Evolutionary conservation across 2,329 filamentous ascomycete species (phyloP), one percentile per base, ranked within the genome.

Genomic region (Orbilia quercus): DNA sequence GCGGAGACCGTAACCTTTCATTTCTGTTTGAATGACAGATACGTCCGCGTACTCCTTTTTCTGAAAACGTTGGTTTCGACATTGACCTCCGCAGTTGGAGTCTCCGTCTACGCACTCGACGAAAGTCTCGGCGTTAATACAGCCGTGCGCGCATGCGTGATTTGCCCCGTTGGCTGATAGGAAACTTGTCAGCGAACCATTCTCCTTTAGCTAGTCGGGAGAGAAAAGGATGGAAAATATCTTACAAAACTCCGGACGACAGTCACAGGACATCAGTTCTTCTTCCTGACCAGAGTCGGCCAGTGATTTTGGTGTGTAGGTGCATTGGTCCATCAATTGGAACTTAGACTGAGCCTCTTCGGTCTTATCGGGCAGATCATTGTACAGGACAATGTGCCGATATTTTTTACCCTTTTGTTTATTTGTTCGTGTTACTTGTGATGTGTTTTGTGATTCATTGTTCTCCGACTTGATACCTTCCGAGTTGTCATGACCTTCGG

Each of bases 111-210:
- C 86, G 80, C 95, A 99, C 82, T 99, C 95, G 87, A 98, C 96
- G 81, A 97, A 98, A 69, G 94, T 98, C 67, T 92, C 91, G 78
- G 95, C 91, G 81, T 99, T 99, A 84, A 99, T 99, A 82, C 95
- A 99, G 81, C 97, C 92, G 78, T 97, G 93, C 76, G 91, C 94
- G 81, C 95, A 99, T 54, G 95, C 93, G 82, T 89, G 82, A 80
- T 99, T 99, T 75, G 82, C 80, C 75, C 86, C 85, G 80, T 87
- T 82, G 36, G 82, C 88, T 90, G 78, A 18, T 76, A 20, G 31
- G 7, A 38, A 74, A n/a, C n/a, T 1, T 20, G 48, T 53, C 22
- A 54, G 57, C 50, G 59, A 59, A 79, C 83, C 76, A 83, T 81
- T 75, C 77, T 45, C 45, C 53, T 51, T 59, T 66, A 73, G 42